These are phyloP conservation scores for Chaetomidium leptoderma DNA, from an alignment of 495 filamentous ascomycete species.

Conservation along the genomic window DNA sequence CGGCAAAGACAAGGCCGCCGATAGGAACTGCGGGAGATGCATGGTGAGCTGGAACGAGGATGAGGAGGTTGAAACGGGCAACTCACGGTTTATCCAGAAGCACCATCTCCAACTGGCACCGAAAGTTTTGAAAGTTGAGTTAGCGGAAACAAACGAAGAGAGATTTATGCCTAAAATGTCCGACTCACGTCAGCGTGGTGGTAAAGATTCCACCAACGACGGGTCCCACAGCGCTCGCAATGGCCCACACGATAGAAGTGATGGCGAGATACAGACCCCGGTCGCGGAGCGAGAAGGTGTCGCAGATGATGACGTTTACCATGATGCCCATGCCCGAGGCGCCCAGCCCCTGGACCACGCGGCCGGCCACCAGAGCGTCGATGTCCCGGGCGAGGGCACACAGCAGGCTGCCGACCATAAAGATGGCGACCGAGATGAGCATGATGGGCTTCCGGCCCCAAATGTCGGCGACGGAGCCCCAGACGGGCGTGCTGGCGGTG, in stretches of 20 bases:
- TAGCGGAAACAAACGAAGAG: too few species aligned
- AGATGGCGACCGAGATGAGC: constrained; percentile 61
- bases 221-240: constrained; percentile 51
- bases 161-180: too few species aligned
- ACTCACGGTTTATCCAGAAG: constrained; percentile 62
- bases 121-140: too few species aligned
- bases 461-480: constrained; percentile 78
- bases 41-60: too few species aligned
- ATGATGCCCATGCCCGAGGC: constrained; percentile 71
- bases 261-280: constrained; percentile 54
- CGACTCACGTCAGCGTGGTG: constrained; percentile 36
- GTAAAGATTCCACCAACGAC: constrained; percentile 59
- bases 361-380: constrained; percentile 64
- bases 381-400: constrained; percentile 62
- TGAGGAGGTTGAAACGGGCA: not conserved
- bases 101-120: constrained; percentile 63
- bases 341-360: constrained; percentile 71
- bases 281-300: constrained; percentile 63
- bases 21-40: constrained; percentile 55
- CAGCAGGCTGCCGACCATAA: constrained; percentile 68
- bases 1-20: constrained; percentile 56
- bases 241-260: constrained; percentile 44
- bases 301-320: constrained; percentile 71
- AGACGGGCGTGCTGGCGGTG: constrained; percentile 60
- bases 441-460: constrained; percentile 76